Percentiles rank a stretch among this genome's conserved stretches.
Evolutionary conservation across 2,329 filamentous ascomycete genomes (phyloP).

Genomic region (Massarina eburnea): DNA sequence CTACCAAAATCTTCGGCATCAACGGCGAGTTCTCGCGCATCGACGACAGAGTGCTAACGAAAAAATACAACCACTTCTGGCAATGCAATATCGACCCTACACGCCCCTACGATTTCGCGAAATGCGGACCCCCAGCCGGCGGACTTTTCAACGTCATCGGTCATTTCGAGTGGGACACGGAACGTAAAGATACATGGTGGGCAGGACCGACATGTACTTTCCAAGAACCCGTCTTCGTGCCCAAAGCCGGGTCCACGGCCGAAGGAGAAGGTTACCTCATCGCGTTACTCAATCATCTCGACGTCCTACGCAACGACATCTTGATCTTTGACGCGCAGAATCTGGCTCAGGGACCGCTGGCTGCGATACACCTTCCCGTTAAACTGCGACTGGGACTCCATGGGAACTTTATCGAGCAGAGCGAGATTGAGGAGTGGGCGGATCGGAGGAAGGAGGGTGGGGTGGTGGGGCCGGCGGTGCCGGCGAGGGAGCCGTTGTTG

Average conservation of each 20-base stretch:
- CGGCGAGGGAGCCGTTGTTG: slow-evolving; percentile 25
- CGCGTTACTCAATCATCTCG: slow-evolving; percentile 47
- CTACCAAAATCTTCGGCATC: slow-evolving; percentile 38
- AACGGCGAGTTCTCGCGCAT: slow-evolving; percentile 48
- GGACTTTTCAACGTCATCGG: slow-evolving; percentile 39
- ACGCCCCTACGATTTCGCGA: slow-evolving; percentile 33
- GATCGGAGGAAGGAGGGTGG: slow-evolving; percentile 32
- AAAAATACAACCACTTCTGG: slow-evolving; percentile 45
- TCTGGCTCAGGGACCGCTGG: slow-evolving; percentile 42
- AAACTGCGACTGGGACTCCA: slow-evolving; percentile 36
- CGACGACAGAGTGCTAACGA: slow-evolving; percentile 48
- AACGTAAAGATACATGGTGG: slow-evolving; percentile 36
- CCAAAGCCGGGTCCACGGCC: slow-evolving; percentile 40
- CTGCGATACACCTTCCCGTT: slow-evolving; percentile 45
- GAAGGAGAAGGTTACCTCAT: slow-evolving; percentile 57
- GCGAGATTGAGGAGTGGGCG: slow-evolving; percentile 31
- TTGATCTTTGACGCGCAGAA: slow-evolving; percentile 47
- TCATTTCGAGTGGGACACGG: slow-evolving; percentile 35
- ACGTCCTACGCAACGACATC: slow-evolving; percentile 45
- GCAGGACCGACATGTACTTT: slow-evolving; percentile 47
- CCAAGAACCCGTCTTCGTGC: slow-evolving; percentile 59
- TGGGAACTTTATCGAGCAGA: slow-evolving; percentile 36
- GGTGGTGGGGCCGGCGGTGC: slow-evolving; percentile 22
- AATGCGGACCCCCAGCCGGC: slow-evolving; percentile 34
- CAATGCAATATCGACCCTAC: slow-evolving; percentile 42